Evolutionary conservation across 1,284 basidiomycete genomes (phyloP), one percentile per base, ranked within the genome.

Genomic region (Ustilago sp.): DNA sequence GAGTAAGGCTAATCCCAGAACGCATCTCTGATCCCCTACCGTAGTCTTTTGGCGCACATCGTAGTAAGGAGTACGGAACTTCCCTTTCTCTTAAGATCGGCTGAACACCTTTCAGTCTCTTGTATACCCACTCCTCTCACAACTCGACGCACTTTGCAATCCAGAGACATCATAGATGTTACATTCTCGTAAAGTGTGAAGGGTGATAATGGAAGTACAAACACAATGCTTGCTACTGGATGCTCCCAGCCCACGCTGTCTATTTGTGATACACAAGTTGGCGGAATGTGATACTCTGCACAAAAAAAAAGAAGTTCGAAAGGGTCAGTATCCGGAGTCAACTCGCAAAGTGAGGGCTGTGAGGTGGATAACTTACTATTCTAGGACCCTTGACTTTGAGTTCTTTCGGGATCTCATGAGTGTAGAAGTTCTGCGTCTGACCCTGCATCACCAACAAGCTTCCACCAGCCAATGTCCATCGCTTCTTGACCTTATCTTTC

Each of bases 401-500:
- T 63, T 83, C 80, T 54, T 80, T 82, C 13, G 81, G 80, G 19
- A 83, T 82, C 64, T 83, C 79, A 32, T 83, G 81, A 73, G 89
- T 89, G 87, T 89, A 90, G 43, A 83, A 87, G 38, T 87, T 83
- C 71, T 90, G 89, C 6, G 88, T 89, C 23, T 86, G 75, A 45
- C 89, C 89, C 68, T 89, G 88, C 89, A 90, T 90, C 17, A 90
- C 86, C 23, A 90, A 77, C 51, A 90, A 68, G 58, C 88, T 89
- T 1, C 89, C 89, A 47, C 88, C 87, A 1, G 63, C 86, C 15
- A 90, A 82, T 61, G 60, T 82, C 86, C 86, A 88, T 23, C 79
- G 81, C 80, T 83, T 64, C 56, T 72, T 66, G 19, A 64, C n/a
- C 59, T 52, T 63, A 3, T 63, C 71, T n/a, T 39, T 34, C 0